Conservation (phyloP, 768 basidiomycete genomes). For the Chalciporus sphaerocephalus region DNA sequence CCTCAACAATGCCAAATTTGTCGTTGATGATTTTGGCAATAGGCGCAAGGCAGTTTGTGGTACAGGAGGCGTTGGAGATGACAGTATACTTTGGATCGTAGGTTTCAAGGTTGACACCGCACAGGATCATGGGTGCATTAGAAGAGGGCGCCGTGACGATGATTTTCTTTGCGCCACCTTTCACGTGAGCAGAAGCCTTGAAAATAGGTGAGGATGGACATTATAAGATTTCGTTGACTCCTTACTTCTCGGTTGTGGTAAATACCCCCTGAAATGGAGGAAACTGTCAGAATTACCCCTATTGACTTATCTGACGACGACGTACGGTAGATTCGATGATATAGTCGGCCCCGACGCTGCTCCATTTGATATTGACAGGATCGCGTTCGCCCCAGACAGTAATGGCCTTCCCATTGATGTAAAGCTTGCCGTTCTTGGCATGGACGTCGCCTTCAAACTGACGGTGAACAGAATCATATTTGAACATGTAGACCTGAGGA, state of each 20-base stretch:
- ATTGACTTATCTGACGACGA: conserved; percentile 3
- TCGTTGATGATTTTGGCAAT: conserved; percentile 98
- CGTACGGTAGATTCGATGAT: conserved; percentile 92
- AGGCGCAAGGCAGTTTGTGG: conserved; percentile 98
- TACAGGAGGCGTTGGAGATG: conserved; percentile 99
- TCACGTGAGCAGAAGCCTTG: conserved; percentile 87
- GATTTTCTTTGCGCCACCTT: conserved; percentile 99
- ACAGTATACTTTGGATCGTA: conserved; percentile 90
- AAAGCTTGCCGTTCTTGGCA: conserved; percentile 84
- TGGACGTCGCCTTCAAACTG: conserved; percentile 84
- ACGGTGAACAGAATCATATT: conserved; percentile 91
- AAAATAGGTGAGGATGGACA: background rate
- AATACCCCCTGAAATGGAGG: conserved; percentile 72
- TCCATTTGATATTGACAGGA: conserved; percentile 83
- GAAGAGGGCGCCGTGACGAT: conserved; percentile 97
- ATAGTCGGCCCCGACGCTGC: conserved; percentile 78
- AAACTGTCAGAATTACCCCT: conserved; percentile 2
- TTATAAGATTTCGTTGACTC: background rate
- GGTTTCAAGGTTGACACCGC: conserved; percentile 89
- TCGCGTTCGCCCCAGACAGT: conserved; percentile 81
- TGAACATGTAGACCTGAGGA: conserved; percentile 95
- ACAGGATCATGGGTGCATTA: conserved; percentile 92
- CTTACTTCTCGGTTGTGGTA: conserved; percentile 83
- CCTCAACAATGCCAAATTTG: conserved; percentile 94
- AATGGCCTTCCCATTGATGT: conserved; percentile 76